Evolutionary conservation across 2,329 filamentous ascomycete species (phyloP), one percentile per base, ranked within the genome.

Genomic region (Chaetomiaceae sp.): DNA sequence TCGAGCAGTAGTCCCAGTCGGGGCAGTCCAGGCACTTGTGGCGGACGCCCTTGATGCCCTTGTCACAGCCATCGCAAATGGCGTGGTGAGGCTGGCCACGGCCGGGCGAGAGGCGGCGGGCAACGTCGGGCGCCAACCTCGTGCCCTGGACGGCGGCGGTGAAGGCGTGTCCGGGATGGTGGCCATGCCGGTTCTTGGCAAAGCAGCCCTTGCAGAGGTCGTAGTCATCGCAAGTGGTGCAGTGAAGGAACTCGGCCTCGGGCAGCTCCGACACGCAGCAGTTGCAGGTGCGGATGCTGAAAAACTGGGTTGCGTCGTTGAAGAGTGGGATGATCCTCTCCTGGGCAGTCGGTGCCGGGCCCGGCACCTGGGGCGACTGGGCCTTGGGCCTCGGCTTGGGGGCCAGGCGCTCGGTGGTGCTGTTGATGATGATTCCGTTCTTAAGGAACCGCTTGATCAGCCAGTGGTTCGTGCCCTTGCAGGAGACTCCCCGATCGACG

Each of bases 21-120:
- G 94, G 93, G 72, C 93, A 98, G 64, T 88, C 84, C 54, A 97
- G 75, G 66, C 93, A 98, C 76, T 98, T 98, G 78, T 97, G 85
- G 57, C 93, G 91, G 47, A 95, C 76, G 58, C 93, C 94, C 57
- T 77, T 75, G 60, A 98, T 93, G 65, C 81, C 82, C 75, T 83
- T 84, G 59, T 97, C 87, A 65, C 94, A 98, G 33, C 88, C 88
- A 70, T 98, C 93, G 62, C 93, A 98, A 54, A 96, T 83, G 51
- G 94, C 93, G 49, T 86, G 82, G 70, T 98, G 93, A 50, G 78
- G 74, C 59, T 83, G 76, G 64, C 88, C 87, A 51, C 91, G 86
- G 55, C 93, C 91, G 29, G 91, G 79, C 29, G 74, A 74, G 62
- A 95, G 83, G 56, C 87, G 83, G 52, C 74, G 73, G 52, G 78